Evolutionary conservation across 495 filamentous ascomycete genomes (phyloP).

Genomic region (Podospora comata): DNA sequence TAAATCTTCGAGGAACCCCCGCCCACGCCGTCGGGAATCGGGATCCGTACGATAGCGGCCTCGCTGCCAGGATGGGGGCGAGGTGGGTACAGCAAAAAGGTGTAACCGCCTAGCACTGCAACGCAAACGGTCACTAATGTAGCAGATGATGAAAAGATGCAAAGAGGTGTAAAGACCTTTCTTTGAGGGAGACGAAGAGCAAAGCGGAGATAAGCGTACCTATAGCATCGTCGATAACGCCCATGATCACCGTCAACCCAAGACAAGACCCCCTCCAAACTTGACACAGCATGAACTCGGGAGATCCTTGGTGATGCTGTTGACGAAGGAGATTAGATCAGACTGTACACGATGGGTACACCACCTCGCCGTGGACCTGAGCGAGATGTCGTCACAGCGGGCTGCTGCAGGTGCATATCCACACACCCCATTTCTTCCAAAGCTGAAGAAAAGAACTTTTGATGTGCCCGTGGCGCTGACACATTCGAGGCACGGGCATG

Average conservation of each 20-base stretch:
- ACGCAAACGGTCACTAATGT: background rate
- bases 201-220: background rate
- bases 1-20: constrained; percentile 1
- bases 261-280: background rate
- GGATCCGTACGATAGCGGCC: constrained; percentile 6
- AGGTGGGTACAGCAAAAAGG: background rate
- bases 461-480: background rate
- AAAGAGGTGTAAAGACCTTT: background rate
- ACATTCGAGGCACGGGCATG: background rate
- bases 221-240: constrained; percentile 2
- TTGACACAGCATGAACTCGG: background rate
- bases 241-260: background rate
- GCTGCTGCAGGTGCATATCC: background rate
- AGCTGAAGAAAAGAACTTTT: background rate
- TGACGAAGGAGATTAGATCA: background rate
- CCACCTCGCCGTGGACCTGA: background rate
- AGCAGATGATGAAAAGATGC: background rate
- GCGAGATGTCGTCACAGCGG: background rate
- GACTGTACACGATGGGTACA: background rate
- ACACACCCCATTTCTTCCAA: background rate
- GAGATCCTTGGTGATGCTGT: background rate
- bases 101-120: background rate
- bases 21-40: constrained; percentile 12
- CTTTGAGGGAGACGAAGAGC: background rate
- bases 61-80: background rate